Evolutionary conservation across 108 stramenopile species (phyloP).

Genomic region (Bacterosira constricta): DNA sequence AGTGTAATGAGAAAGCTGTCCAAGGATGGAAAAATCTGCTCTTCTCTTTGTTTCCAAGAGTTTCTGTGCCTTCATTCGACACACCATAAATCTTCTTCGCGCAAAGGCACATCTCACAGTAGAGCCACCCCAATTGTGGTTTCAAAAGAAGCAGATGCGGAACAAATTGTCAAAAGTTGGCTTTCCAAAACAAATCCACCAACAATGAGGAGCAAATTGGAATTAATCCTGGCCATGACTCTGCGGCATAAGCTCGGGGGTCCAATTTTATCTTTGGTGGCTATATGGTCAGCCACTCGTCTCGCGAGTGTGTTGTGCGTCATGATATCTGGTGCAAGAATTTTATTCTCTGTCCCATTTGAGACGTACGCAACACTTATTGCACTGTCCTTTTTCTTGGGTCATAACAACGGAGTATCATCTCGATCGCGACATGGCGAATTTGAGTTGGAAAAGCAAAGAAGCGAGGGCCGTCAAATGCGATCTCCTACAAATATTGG

Average conservation of each 20-base stretch:
- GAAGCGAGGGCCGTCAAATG: conserved; percentile 9
- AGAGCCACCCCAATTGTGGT: background rate
- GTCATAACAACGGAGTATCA: conserved; percentile 25
- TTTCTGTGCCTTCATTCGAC: conserved; percentile 27
- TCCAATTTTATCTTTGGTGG: conserved; percentile 15
- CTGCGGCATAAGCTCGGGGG: conserved; percentile 27
- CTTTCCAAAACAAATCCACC: conserved; percentile 7
- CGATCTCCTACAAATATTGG: conserved; percentile 6
- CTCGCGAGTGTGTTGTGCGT: conserved; percentile 20
- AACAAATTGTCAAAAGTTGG: conserved; percentile 36
- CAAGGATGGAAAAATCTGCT: conserved; percentile 29
- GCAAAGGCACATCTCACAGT: background rate
- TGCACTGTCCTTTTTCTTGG: conserved; percentile 38
- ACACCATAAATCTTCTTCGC: background rate
- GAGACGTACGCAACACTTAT: conserved; percentile 34
- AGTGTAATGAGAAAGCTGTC: conserved; percentile 39
- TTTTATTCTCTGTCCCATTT: conserved; percentile 20
- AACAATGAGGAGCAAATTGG: conserved; percentile 3
- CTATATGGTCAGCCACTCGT: conserved; percentile 18
- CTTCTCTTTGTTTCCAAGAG: conserved; percentile 32
- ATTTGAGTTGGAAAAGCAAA: background rate
- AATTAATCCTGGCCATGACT: conserved; percentile 18
- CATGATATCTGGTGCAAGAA: conserved; percentile 4
- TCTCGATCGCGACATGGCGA: background rate
- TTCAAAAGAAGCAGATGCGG: conserved; percentile 6